phyloP scores from a whole-genome alignment of 495 filamentous ascomycete genomes.

The Staphylotrichum tortipilum region DNA sequence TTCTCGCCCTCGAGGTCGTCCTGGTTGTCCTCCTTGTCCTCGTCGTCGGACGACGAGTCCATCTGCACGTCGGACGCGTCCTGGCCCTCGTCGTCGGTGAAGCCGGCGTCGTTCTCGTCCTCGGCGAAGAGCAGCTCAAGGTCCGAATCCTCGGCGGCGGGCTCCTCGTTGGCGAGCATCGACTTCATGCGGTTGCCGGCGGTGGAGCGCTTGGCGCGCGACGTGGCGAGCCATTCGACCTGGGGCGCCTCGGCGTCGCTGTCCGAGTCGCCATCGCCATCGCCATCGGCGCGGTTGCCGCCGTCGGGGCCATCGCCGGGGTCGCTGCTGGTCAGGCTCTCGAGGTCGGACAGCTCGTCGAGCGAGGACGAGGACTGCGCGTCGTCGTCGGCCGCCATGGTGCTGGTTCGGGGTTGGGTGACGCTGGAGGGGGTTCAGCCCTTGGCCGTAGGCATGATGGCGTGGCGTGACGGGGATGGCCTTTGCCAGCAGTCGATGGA shows the following conservation, averaged over 20 bases:
- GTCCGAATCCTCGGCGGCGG: constrained; percentile 51
- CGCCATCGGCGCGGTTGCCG: constrained; percentile 12
- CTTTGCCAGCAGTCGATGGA: too few species aligned
- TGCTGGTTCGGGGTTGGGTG: too few species aligned
- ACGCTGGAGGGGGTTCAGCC: too few species aligned
- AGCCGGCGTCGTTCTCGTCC: constrained; percentile 78
- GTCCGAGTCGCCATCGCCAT: constrained; percentile 21
- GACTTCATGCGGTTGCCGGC: constrained; percentile 78
- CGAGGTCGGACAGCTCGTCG: constrained; percentile 20
- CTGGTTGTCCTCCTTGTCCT: constrained; percentile 65
- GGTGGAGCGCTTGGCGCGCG: constrained; percentile 71
- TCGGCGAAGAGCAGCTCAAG: constrained; percentile 76
- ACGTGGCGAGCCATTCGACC: constrained; percentile 68
- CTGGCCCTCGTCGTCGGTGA: constrained; percentile 56
- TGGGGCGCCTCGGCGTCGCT: constrained; percentile 19
- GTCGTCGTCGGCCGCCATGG: constrained; percentile 21
- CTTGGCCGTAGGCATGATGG: too few species aligned
- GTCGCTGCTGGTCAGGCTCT: constrained; percentile 11
- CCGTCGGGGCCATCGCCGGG: constrained; percentile 19
- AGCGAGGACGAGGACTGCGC: constrained; percentile 16
- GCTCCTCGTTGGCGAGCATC: constrained; percentile 67
- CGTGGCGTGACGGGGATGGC: too few species aligned
- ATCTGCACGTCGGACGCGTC: constrained; percentile 69
- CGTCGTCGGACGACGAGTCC: constrained; percentile 75
- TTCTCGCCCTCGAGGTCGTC: constrained; percentile 61